Evolutionary conservation across 345 rosid species (phyloP).

Genomic region (Turritis glabra): DNA sequence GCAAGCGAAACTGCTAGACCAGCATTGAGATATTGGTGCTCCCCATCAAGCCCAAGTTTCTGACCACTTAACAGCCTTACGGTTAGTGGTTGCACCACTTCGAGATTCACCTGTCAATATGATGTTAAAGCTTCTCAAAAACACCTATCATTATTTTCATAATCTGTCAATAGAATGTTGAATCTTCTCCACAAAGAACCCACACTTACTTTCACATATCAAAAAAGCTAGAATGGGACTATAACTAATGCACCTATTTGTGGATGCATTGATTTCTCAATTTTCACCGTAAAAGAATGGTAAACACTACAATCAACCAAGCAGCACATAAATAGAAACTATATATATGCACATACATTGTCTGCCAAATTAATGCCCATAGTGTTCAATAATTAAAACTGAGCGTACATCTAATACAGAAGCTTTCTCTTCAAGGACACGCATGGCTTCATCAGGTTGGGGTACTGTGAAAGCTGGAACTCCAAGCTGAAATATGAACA

Average conservation of each 20-base stretch:
- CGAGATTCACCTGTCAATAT: conserved; percentile 67
- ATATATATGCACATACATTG: not conserved
- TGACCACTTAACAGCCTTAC: conserved; percentile 57
- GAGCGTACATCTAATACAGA: conserved; percentile 61
- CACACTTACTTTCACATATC: not conserved
- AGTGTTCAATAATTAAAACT: conserved; percentile 31
- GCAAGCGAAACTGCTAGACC: conserved; percentile 83
- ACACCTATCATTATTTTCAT: not conserved
- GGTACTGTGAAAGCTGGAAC: conserved; percentile 92
- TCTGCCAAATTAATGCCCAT: not conserved
- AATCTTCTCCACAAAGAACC: not conserved
- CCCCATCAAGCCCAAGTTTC: conserved; percentile 90
- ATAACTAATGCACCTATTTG: not conserved
- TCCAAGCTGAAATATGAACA: conserved; percentile 54
- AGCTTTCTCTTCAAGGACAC: conserved; percentile 82
- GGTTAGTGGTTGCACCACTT: conserved; percentile 66
- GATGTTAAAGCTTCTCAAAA: conserved; percentile 22
- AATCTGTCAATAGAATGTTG: conserved; percentile 7
- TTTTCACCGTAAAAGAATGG: not conserved
- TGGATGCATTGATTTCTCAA: conserved; percentile 3
- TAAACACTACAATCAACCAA: conserved; percentile 1
- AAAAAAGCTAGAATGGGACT: conserved; percentile 14
- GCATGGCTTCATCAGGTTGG: conserved; percentile 96
- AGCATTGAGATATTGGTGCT: conserved; percentile 90
- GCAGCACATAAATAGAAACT: conserved; percentile 1